Percentiles rank a stretch among this genome's conserved stretches.
Evolutionary conservation across 169 alveolate species (phyloP).

Genomic region (Cryptosporidium meleagridis): DNA sequence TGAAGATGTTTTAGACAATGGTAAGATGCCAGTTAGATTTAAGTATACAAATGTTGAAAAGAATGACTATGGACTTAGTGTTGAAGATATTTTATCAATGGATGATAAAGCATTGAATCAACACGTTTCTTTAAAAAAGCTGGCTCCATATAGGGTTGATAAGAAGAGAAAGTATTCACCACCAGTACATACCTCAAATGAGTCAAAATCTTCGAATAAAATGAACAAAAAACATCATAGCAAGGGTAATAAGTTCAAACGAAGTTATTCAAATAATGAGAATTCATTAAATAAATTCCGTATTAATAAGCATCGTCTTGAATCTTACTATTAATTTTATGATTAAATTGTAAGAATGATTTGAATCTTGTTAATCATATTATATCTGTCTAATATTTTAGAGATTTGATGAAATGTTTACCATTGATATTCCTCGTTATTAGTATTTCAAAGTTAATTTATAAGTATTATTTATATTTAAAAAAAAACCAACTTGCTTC

Average conservation of each 20-base stretch:
- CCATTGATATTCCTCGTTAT: neutral
- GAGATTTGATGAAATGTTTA: neutral
- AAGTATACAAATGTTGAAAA: constrained; percentile 80
- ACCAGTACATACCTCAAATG: neutral
- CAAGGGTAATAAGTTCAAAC: neutral
- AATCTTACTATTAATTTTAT: constrained; percentile 19
- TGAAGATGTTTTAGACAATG: constrained; percentile 85
- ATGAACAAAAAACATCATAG: neutral
- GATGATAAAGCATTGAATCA: constrained; percentile 82
- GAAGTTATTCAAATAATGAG: neutral
- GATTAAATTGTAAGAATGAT: neutral
- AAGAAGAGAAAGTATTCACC: constrained; percentile 12
- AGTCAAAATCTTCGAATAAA: constrained; percentile 1
- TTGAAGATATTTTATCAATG: constrained; percentile 82
- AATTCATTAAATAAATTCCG: neutral
- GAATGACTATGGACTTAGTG: constrained; percentile 81
- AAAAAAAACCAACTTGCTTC: neutral
- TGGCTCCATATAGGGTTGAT: constrained; percentile 78
- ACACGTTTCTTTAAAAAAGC: constrained; percentile 81
- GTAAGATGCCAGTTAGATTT: constrained; percentile 82
- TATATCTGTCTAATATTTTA: neutral
- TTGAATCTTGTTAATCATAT: neutral
- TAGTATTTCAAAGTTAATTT: neutral
- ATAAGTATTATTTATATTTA: neutral
- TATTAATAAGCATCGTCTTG: constrained; percentile 48